Evolutionary conservation across 768 basidiomycete species (phyloP), one percentile per base, ranked within the genome.

Genomic region (Rhodotorula diobovata): DNA sequence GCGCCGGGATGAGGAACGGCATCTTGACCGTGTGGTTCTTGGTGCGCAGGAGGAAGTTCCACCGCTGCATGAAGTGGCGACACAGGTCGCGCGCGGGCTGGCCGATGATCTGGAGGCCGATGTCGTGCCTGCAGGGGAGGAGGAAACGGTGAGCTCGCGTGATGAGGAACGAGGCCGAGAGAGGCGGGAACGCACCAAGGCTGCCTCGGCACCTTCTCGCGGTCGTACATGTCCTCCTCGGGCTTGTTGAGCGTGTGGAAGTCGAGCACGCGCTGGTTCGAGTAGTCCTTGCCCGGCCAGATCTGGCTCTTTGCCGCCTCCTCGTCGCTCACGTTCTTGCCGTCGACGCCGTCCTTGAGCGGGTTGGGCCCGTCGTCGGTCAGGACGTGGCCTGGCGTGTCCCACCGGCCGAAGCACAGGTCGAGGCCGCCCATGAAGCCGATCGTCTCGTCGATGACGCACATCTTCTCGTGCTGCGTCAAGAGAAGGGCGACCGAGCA

Each of bases 361-460:
- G 61, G 54, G 39, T 71, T 68, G 30, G 75, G 67, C 0, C 86
- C 85, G 78, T 97, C 93, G 77, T 99, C 96, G 23, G 89, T 83
- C 48, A 98, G 82, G 37, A 88, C 87, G 80, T 99, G 96, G 70
- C 95, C 95, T 6, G 95, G 87, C 1, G 95, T 95, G 79, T 99
- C 96, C 96, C 95, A 98, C 86, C 91, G 85, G 77, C 93, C 92
- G 76, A 93, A 96, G 79, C 91, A 95, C 45, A 95, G 84, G 80
- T 99, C 96, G 54, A 99, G 81, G 6, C 96, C 96, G 28, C 96
- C 96, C 91, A 93, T 96, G 82, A 98, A 99, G 0, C 91, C 94
- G 73, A 98, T 96, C 2, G 92, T 87, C 79, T 96, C 90, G 79
- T 99, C 96, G 71, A 99, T 90, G 23, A 97, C 93, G 78, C 95